phyloP scores from a whole-genome alignment of 2,329 filamentous ascomycete genomes.

The Xylaria multiplex region DNA sequence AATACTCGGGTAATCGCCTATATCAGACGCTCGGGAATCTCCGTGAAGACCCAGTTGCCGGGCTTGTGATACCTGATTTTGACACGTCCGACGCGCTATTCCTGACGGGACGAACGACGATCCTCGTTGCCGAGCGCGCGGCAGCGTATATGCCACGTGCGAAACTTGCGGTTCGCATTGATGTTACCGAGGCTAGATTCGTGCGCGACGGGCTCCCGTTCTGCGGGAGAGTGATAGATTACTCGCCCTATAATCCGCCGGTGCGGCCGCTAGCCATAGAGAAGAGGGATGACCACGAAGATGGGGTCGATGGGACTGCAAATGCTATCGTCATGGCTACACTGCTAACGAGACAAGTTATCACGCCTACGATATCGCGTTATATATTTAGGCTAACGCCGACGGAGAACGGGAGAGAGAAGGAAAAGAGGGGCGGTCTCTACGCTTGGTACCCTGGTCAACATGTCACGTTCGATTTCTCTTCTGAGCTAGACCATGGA shows the following conservation, averaged over 20 bases:
- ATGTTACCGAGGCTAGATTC: slow-evolving; percentile 67
- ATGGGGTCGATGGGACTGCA: background rate
- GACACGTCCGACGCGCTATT: slow-evolving; percentile 78
- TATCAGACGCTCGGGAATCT: slow-evolving; percentile 89
- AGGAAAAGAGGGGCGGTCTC: slow-evolving; percentile 38
- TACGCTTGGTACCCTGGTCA: slow-evolving; percentile 73
- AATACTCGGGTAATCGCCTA: slow-evolving; percentile 84
- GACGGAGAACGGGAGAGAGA: slow-evolving; percentile 1
- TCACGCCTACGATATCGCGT: slow-evolving; percentile 74
- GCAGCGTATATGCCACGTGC: slow-evolving; percentile 71
- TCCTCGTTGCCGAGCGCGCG: slow-evolving; percentile 73
- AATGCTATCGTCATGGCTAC: slow-evolving; percentile 56
- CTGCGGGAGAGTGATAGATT: slow-evolving; percentile 66
- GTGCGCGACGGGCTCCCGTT: slow-evolving; percentile 75
- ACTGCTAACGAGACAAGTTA: slow-evolving; percentile 64
- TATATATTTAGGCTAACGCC: slow-evolving; percentile 62
- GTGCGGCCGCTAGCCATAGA: slow-evolving; percentile 73
- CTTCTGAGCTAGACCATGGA: slow-evolving; percentile 73
- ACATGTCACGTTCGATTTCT: slow-evolving; percentile 80
- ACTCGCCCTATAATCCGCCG: slow-evolving; percentile 82
- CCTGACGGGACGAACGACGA: slow-evolving; percentile 73
- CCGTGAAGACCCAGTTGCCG: slow-evolving; percentile 70
- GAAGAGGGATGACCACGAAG: slow-evolving; percentile 44
- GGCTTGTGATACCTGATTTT: slow-evolving; percentile 79
- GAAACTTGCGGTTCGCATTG: slow-evolving; percentile 77